Evolutionary conservation across 495 filamentous ascomycete genomes (phyloP).

Genomic region (Friedmanniomyces simplex): DNA sequence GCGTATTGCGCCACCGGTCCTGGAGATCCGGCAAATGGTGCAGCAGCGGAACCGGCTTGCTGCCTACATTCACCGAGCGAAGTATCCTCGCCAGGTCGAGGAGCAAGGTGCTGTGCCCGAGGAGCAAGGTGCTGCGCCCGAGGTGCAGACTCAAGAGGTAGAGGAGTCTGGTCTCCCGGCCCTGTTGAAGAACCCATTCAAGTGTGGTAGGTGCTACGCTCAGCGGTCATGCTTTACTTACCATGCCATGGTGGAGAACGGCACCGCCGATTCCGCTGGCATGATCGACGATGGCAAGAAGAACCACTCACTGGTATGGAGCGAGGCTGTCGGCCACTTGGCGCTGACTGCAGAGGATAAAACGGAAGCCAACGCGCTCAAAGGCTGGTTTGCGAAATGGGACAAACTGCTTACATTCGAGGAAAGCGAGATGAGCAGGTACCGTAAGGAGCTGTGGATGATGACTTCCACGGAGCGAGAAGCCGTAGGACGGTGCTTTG

Average conservation of each 20-base stretch:
- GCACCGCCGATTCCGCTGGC: constrained; percentile 27
- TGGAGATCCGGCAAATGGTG: constrained; percentile 88
- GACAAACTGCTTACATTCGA: constrained; percentile 87
- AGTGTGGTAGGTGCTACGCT: constrained; percentile 78
- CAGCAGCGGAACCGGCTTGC: constrained; percentile 89
- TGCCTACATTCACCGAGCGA: constrained; percentile 46
- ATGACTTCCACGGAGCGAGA: constrained; percentile 85
- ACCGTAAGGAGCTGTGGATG: constrained; percentile 87
- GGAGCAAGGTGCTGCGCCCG: background rate
- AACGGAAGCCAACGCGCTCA: constrained; percentile 70
- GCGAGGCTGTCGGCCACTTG: constrained; percentile 18
- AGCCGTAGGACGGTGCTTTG: constrained; percentile 68
- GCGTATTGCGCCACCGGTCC: constrained; percentile 69
- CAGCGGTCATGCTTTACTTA: constrained; percentile 85
- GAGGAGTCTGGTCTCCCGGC: constrained; percentile 62
- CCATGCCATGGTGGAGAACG: constrained; percentile 81
- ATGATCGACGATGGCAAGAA: constrained; percentile 51
- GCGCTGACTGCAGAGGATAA: constrained; percentile 49
- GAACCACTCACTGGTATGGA: constrained; percentile 33
- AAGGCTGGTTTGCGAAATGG: constrained; percentile 86
- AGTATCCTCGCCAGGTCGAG: constrained; percentile 38
- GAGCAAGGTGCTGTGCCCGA: background rate
- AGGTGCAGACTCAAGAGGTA: constrained; percentile 10
- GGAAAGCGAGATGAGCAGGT: constrained; percentile 73
- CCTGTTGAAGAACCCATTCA: constrained; percentile 68